Percentiles rank a stretch among this genome's conserved stretches.
Evolutionary conservation across 148 eudicot species (phyloP).

Genomic region (Fagopyrum esculentum): DNA sequence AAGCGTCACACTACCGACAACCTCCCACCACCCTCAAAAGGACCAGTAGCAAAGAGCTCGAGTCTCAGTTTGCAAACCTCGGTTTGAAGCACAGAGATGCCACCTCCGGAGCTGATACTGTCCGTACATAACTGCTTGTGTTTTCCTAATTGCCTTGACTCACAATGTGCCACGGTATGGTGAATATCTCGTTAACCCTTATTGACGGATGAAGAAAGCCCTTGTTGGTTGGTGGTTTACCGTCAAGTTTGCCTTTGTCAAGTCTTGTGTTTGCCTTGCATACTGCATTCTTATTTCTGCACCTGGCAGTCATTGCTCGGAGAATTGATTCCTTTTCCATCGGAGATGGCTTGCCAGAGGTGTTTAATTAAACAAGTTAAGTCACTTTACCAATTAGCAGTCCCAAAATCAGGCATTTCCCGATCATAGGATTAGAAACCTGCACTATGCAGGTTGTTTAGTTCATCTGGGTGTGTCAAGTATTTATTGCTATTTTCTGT

Average conservation of each 20-base stretch:
- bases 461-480: neutral
- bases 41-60: slow-evolving; percentile 65
- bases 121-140: slow-evolving; percentile 35
- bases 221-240: slow-evolving; percentile 20
- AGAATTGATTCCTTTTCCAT: slow-evolving; percentile 24
- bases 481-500: neutral
- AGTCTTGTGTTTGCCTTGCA: neutral
- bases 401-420: slow-evolving; percentile 12
- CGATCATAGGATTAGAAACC: neutral
- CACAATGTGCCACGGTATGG: slow-evolving; percentile 15
- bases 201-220: slow-evolving; percentile 17
- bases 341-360: slow-evolving; percentile 71
- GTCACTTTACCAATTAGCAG: slow-evolving; percentile 23
- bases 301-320: slow-evolving; percentile 61
- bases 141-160: too few species aligned
- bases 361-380: slow-evolving; percentile 34
- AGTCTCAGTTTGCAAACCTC: slow-evolving; percentile 65
- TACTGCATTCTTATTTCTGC: slow-evolving; percentile 31
- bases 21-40: slow-evolving; percentile 54
- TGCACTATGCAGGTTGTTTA: neutral
- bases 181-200: slow-evolving; percentile 16
- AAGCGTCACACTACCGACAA: slow-evolving; percentile 27
- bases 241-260: slow-evolving; percentile 9
- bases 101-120: slow-evolving; percentile 41
- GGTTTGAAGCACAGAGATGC: slow-evolving; percentile 56